These are phyloP conservation scores for Blastomyces percursus DNA, from an alignment of 2,329 filamentous ascomycete genomes.

Conservation along the genomic window DNA sequence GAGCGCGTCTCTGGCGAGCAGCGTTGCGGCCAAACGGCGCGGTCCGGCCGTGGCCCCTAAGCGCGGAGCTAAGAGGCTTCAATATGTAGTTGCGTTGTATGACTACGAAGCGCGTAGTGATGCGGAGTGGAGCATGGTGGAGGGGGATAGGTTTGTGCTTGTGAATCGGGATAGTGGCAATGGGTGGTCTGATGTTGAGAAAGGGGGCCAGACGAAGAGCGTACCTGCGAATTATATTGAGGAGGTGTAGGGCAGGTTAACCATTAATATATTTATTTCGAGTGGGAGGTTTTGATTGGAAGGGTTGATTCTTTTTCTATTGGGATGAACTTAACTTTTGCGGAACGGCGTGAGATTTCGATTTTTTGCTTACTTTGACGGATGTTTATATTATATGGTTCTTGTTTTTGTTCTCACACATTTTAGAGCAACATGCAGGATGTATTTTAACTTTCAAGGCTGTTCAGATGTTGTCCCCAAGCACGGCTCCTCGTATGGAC, in stretches of 20 bases:
- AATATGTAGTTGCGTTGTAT: conserved; percentile 87
- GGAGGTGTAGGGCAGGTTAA: conserved; percentile 28
- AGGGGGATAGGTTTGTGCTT: conserved; percentile 85
- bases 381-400: not conserved
- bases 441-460: not conserved
- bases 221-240: conserved; percentile 92
- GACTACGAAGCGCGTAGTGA: conserved; percentile 81
- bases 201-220: conserved; percentile 72
- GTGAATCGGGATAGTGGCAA: conserved; percentile 81
- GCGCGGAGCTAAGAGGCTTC: conserved; percentile 83
- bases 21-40: conserved; percentile 60
- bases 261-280: not conserved
- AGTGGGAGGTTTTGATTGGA: not conserved
- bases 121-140: conserved; percentile 76
- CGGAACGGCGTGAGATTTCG: not conserved
- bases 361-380: not conserved
- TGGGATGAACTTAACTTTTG: not conserved
- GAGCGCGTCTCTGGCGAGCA: conserved; percentile 53
- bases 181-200: conserved; percentile 95
- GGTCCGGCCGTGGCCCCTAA: conserved; percentile 84
- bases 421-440: not conserved
- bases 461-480: not conserved
- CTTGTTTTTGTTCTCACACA: not conserved
- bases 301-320: not conserved
- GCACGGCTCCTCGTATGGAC: not conserved